Evolutionary conservation across 2,329 filamentous ascomycete species (phyloP), one percentile per base, ranked within the genome.

Genomic region (Cercospora sesami): DNA sequence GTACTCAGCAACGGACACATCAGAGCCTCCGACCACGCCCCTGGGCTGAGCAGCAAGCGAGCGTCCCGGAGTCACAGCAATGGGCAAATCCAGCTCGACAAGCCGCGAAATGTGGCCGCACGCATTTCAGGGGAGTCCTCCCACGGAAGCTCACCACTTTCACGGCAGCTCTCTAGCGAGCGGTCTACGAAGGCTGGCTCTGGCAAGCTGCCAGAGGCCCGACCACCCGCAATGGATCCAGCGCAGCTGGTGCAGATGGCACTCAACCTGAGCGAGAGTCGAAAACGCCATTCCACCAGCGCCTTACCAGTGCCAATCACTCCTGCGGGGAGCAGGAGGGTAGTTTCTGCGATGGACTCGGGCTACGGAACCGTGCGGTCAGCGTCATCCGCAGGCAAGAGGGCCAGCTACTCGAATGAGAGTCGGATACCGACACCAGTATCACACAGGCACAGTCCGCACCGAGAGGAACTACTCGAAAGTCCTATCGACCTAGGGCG

Each of bases 161-260:
- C 73, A 21, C 69, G 71, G 39, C 70, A 77, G 63, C 26, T 75
- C 5, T 73, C 73, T 7, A 36, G 61, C 42, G 71, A 73, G 10
- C 53, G 42, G 6, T 36, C 66, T 51, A 33, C 58, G 1, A 48
- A 67, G 48, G 66, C 65, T 31, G 33, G 36, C 33, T 45, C 68
- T 26, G 67, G 55, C 12, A 55, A 66, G 23, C 65, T 55, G 21
- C 42, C 31, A 23, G 63, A 23, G 14, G 23, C 60, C 26, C 59
- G 64, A 16, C 55, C 71, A 12, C 64, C 91, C 21, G 88, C 93
- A 74, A 85, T 91, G 68, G 94, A 97, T 75, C 91, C 94, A 7
- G 88, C 90, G 4, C 92, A 97, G 79, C 96, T 98, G 71, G 93
- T 98, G 51, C 93, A 93, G 75, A 91, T 98, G 86, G 94, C 94